Evolutionary conservation across 371 early-diverging fungal genomes (phyloP).

Genomic region (Mortierella sp.): DNA sequence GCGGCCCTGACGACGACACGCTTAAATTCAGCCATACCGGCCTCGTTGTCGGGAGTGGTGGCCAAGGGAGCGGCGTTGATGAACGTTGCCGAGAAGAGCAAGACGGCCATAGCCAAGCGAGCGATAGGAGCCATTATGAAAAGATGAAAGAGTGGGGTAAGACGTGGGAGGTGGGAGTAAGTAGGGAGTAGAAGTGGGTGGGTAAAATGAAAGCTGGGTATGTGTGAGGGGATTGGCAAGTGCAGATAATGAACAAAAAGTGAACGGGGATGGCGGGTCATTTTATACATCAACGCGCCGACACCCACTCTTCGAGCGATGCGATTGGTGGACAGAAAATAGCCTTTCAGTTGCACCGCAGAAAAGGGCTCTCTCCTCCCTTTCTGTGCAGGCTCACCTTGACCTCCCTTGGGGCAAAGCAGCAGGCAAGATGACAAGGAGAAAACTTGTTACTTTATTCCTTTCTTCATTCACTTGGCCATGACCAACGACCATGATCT

Average conservation of each 20-base stretch:
- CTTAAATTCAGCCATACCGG: background rate
- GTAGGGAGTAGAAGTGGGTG: too few relatives aligned
- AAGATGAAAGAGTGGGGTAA: background rate
- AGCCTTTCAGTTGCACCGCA: background rate
- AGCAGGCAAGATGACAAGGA: too few relatives aligned
- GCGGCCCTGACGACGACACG: conserved; percentile 5
- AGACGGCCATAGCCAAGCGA: conserved; percentile 29
- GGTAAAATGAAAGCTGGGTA: too few relatives aligned
- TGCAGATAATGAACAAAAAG: background rate
- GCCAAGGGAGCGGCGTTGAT: conserved; percentile 14
- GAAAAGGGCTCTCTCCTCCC: background rate
- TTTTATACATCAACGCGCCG: background rate
- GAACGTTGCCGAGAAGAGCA: conserved; percentile 32
- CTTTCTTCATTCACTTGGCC: background rate
- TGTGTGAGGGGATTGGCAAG: too few relatives aligned
- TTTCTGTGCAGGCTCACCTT: background rate
- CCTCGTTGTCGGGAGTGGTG: background rate
- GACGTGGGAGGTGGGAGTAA: too few relatives aligned
- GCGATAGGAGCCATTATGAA: conserved; percentile 40
- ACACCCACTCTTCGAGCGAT: background rate
- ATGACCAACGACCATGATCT: background rate
- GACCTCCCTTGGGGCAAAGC: background rate
- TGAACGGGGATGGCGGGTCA: background rate
- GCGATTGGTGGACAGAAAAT: background rate
- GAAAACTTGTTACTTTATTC: background rate